Base-by-base conservation (phyloP, 306 rosid genomes). In the Quercus parvula region DNA sequence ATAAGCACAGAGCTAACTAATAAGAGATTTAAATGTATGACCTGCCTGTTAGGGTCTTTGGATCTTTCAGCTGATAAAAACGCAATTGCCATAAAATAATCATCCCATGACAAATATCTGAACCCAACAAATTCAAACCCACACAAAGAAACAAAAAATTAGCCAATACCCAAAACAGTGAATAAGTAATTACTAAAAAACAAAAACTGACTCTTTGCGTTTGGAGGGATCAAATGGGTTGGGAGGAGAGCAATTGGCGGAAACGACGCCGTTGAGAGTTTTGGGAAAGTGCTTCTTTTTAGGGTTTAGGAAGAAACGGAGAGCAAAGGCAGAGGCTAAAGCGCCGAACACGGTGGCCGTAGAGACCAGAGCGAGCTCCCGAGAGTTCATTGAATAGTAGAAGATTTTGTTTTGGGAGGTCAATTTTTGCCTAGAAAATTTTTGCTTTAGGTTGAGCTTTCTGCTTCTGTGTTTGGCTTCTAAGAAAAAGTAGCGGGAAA, bases 11-110 rank as follows among this genome's bases (percentile, higher is more conserved):
- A 41, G 46, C 46, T 41, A 38, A 38, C 46, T 41, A 38, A 38
- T 38, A 38, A 49, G 0, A 49, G 54, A 49, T 49, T 0, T 10
- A 49, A 49, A 49, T 12, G 54, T 49, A 49, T 49, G 54, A 49
- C 54, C 54, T 49, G 54, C 54, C 54, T 93, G 59, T 91, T 91
- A 61, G 98, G 97, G 41, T 95, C 97, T 87, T 95, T 92, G 80
- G 99, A 92, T 85, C 99, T 90, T 81, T 95, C 96, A 52, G 99
- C 98, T 17, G 99, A 92, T 83, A 95, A 82, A 87, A 95, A 95
- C 7, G 99, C 99, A 78, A 95, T 91, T 38, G 99, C 91, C 98
- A 95, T 95, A 81, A 95, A 92, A 82, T 95, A 95, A 76, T 95
- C 99, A 85, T 95, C 99, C 99, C 98, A 95, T 1, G 96, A 88